Evolutionary conservation across 192 early-diverging fungal genomes (phyloP).

Genomic region (Gaertneriomyces sp.): DNA sequence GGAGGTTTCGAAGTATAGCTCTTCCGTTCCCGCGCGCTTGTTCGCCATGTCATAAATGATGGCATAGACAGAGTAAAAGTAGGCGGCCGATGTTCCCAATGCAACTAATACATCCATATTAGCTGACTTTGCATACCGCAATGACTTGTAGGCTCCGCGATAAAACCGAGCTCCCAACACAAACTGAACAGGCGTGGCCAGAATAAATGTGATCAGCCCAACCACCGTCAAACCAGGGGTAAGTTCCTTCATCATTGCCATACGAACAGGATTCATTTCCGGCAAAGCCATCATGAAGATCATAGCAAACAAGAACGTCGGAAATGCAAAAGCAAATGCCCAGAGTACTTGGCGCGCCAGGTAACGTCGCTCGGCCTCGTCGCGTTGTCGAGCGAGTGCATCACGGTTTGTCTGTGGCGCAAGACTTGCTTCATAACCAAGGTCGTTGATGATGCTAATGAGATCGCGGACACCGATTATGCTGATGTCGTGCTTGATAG

Average conservation of each 20-base stretch:
- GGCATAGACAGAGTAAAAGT: constrained; percentile 58
- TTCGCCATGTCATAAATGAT: constrained; percentile 30
- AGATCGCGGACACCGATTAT: constrained; percentile 61
- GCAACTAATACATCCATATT: constrained; percentile 82
- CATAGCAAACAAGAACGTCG: constrained; percentile 68
- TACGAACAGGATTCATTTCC: constrained; percentile 38
- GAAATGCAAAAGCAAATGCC: constrained; percentile 62
- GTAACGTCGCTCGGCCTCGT: constrained; percentile 45
- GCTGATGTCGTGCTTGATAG: constrained; percentile 49
- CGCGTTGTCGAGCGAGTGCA: constrained; percentile 26
- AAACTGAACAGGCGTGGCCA: constrained; percentile 73
- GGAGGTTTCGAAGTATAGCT: constrained; percentile 69
- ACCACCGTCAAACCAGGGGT: constrained; percentile 52
- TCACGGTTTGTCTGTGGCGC: constrained; percentile 26
- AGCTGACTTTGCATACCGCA: constrained; percentile 57
- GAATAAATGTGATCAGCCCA: constrained; percentile 51
- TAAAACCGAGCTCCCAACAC: constrained; percentile 70
- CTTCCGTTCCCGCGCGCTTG: constrained; percentile 6
- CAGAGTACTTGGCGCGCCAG: constrained; percentile 37
- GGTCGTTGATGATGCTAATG: constrained; percentile 53
- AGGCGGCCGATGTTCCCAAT: constrained; percentile 70
- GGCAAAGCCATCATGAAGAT: constrained; percentile 68
- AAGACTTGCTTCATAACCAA: constrained; percentile 57
- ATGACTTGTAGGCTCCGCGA: constrained; percentile 55
- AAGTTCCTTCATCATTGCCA: constrained; percentile 45